These are phyloP conservation scores for Gracilaria caudata DNA, from an alignment of 23 red algal species.

Conservation along the genomic window DNA sequence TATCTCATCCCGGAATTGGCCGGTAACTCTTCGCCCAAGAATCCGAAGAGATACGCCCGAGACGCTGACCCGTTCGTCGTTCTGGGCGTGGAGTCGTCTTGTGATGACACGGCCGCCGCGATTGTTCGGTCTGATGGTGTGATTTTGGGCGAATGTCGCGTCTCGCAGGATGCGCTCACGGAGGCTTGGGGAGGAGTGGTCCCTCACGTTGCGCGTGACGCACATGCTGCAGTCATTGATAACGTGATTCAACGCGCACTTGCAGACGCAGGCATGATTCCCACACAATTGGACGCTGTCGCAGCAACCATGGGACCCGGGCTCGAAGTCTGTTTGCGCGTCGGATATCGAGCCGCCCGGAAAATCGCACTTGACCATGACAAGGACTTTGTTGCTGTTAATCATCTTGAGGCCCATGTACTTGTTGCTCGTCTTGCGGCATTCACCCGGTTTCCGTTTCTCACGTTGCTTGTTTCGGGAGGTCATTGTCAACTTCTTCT, in stretches of 20 bases:
- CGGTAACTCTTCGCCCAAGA: conserved; percentile 30
- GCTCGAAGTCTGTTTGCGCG: conserved; percentile 92
- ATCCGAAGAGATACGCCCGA: conserved; percentile 22
- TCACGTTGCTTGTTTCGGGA: conserved; percentile 88
- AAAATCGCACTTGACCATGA: conserved; percentile 25
- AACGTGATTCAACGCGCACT: conserved; percentile 75
- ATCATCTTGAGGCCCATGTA: conserved; percentile 97
- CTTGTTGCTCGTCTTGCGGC: conserved; percentile 71
- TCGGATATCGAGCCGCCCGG: conserved; percentile 84
- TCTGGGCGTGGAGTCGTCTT: conserved; percentile 94
- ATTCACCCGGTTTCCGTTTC: conserved; percentile 78
- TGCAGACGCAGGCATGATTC: conserved; percentile 29
- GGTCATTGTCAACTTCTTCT: conserved; percentile 96
- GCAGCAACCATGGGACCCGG: conserved; percentile 96
- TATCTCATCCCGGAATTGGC: conserved; percentile 64
- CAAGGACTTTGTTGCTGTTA: conserved; percentile 84
- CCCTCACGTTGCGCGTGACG: conserved; percentile 88
- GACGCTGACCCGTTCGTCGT: conserved; percentile 57
- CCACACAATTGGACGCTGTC: conserved; percentile 70
- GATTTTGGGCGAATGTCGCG: conserved; percentile 74
- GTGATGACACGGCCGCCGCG: conserved; percentile 97
- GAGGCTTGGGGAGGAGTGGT: conserved; percentile 89
- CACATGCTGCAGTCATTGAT: conserved; percentile 77
- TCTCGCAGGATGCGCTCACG: conserved; percentile 83
- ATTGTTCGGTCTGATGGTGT: conserved; percentile 78